phyloP scores from a whole-genome alignment of 768 basidiomycete genomes.

The Austroboletus eburneus region DNA sequence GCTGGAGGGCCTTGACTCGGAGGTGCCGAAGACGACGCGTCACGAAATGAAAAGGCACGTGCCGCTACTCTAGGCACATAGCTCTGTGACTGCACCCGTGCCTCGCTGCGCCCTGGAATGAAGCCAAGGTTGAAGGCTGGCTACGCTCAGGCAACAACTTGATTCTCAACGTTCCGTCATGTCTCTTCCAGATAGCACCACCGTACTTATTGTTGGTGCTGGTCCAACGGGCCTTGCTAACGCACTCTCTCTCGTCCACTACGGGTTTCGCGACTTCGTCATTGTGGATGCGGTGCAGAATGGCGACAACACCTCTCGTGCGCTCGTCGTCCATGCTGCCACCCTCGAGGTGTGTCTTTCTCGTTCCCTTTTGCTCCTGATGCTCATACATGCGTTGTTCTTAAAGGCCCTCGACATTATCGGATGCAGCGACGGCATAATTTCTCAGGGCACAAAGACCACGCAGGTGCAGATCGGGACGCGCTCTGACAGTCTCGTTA shows the following conservation, averaged over 20 bases:
- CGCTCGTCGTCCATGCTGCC: conserved; percentile 48
- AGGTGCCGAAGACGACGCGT: too few relatives aligned
- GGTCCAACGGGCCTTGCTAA: conserved; percentile 47
- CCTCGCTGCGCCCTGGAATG: too few relatives aligned
- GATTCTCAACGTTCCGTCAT: too few relatives aligned
- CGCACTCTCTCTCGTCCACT: conserved; percentile 43
- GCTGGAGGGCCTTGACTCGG: too few relatives aligned
- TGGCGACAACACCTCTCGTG: conserved; percentile 43
- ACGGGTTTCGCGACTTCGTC: conserved; percentile 39
- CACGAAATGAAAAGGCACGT: too few relatives aligned
- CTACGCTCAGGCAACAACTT: too few relatives aligned
- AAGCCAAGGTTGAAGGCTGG: too few relatives aligned
- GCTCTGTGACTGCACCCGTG: too few relatives aligned
- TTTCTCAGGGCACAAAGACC: conserved; percentile 36
- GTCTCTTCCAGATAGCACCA: conserved; percentile 35
- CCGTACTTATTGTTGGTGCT: conserved; percentile 48
- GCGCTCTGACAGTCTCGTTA: conserved; percentile 26
- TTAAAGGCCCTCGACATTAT: conserved; percentile 43
- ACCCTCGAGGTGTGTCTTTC: conserved; percentile 44
- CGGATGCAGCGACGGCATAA: conserved; percentile 37
- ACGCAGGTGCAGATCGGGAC: conserved; percentile 27
- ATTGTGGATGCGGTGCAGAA: conserved; percentile 39
- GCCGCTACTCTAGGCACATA: too few relatives aligned
- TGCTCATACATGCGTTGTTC: conserved; percentile 30
- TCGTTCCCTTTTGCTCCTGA: conserved; percentile 14